A percentile compares a stretch with the other conserved stretches of the same genome.
Conservation (phyloP, 1,284 basidiomycete genomes). For the Vanrija pseudolonga region DNA sequence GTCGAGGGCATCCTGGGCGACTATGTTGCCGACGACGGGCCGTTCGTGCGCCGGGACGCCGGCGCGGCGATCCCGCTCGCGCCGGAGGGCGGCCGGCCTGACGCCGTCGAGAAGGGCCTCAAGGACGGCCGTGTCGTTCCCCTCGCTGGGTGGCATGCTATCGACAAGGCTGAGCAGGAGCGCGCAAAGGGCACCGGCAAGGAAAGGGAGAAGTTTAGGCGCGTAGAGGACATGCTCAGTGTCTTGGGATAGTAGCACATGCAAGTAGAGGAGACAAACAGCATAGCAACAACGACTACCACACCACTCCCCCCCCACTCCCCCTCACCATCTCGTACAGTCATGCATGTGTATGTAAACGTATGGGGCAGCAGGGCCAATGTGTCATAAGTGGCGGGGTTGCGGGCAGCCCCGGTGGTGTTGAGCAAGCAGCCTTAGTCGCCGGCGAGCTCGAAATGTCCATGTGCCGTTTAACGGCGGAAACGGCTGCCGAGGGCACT, state of each 20-base stretch:
- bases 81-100: constrained; percentile 30
- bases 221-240: constrained; percentile 59
- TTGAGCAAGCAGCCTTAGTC: too few species aligned
- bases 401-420: too few species aligned
- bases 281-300: background rate
- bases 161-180: constrained; percentile 35
- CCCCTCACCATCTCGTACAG: constrained; percentile 4
- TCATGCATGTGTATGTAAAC: constrained; percentile 12
- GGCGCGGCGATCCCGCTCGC: background rate
- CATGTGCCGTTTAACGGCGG: constrained; percentile 6
- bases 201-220: constrained; percentile 48
- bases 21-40: constrained; percentile 8
- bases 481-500: constrained; percentile 2
- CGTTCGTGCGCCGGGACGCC: constrained; percentile 2
- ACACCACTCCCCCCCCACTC: too few species aligned
- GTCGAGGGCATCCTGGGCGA: constrained; percentile 36
- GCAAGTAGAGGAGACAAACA: background rate
- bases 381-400: too few species aligned
- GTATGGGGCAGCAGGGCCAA: too few species aligned
- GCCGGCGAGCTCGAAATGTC: too few species aligned
- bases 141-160: constrained; percentile 37
- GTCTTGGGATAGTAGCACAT: constrained; percentile 23
- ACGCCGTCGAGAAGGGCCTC: constrained; percentile 18
- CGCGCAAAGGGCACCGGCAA: constrained; percentile 21
- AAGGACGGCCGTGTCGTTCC: constrained; percentile 34